Evolutionary conservation across 2,329 filamentous ascomycete genomes (phyloP).

Genomic region (Orbilia oligospora): DNA sequence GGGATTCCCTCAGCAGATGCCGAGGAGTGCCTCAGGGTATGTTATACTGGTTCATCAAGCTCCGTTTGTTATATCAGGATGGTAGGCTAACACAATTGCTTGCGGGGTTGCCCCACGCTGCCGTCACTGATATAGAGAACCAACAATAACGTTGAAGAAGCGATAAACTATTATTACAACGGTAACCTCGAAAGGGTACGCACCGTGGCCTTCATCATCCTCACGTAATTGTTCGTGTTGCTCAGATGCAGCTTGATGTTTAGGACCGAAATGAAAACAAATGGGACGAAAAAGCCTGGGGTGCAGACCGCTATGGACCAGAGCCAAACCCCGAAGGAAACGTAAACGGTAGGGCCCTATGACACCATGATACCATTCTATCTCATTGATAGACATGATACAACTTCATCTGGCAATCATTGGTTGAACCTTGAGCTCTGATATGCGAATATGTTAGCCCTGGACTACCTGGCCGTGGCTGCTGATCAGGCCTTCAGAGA

Average conservation of each 20-base stretch:
- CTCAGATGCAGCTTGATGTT: conserved; percentile 7
- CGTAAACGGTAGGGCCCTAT: conserved; percentile 39
- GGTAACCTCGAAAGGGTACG: conserved; percentile 62
- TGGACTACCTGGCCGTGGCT: conserved; percentile 36
- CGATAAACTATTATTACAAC: conserved; percentile 63
- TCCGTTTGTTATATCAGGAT: not conserved
- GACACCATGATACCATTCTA: not conserved
- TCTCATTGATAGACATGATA: not conserved
- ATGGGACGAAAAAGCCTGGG: conserved; percentile 40
- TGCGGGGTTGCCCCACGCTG: conserved; percentile 46
- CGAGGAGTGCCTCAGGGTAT: conserved; percentile 63
- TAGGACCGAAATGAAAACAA: conserved; percentile 38
- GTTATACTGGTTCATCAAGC: conserved; percentile 24
- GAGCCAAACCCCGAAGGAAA: conserved; percentile 11
- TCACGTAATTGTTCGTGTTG: not conserved
- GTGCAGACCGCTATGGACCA: conserved; percentile 47
- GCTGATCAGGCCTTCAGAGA: conserved; percentile 41
- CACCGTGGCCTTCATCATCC: not conserved
- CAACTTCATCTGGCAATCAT: not conserved
- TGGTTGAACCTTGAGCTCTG: conserved; percentile 30
- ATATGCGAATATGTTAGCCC: conserved; percentile 42
- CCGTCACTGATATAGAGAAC: conserved; percentile 40
- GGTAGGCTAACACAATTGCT: conserved; percentile 45
- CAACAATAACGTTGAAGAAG: conserved; percentile 62
- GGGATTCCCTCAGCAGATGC: conserved; percentile 60